These are phyloP conservation scores for Miscanthus sacchariflorus DNA, from an alignment of 202 grass and related monocot genomes.

Conservation along the genomic window DNA sequence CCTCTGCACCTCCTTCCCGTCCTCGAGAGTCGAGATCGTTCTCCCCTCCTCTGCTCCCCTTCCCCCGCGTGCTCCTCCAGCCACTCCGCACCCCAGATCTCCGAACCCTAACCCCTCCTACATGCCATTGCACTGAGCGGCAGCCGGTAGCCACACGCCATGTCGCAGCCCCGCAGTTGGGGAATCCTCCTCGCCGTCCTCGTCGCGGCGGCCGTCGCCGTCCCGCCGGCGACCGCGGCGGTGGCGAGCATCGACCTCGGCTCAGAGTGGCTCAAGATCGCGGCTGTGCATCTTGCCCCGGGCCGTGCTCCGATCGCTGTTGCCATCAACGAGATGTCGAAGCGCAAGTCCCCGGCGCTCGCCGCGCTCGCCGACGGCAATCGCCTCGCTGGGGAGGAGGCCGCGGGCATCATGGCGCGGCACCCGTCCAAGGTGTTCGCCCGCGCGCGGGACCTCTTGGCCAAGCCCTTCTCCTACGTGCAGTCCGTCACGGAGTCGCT, in stretches of 20 bases:
- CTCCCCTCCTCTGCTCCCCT: conserved; percentile 40
- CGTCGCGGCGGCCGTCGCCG: conserved; percentile 32
- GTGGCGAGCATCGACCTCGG: conserved; percentile 98
- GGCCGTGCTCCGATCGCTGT: conserved; percentile 77
- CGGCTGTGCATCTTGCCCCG: conserved; percentile 86
- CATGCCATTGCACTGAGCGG: conserved; percentile 47
- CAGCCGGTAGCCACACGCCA: conserved; percentile 25
- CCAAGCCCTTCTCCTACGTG: conserved; percentile 74
- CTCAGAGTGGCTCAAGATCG: conserved; percentile 97
- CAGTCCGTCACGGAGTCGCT: conserved; percentile 64
- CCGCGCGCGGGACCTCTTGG: conserved; percentile 79
- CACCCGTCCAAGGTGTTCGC: conserved; percentile 92
- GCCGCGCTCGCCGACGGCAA: conserved; percentile 73
- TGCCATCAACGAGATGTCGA: conserved; percentile 99
- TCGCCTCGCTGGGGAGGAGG: conserved; percentile 93
- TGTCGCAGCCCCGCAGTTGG: conserved; percentile 33
- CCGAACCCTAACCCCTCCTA: conserved; percentile 49
- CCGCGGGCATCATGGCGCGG: conserved; percentile 81
- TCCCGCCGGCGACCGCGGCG: conserved; percentile 62
- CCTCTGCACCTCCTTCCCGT: conserved; percentile 14
- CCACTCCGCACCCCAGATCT: conserved; percentile 51
- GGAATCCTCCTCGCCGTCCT: conserved; percentile 41
- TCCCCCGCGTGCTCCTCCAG: conserved; percentile 41
- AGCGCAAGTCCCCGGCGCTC: conserved; percentile 95
- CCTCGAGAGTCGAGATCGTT: conserved; percentile 67